Base-by-base conservation (phyloP, 371 early-diverging fungal species). In the Mucor sp. region DNA sequence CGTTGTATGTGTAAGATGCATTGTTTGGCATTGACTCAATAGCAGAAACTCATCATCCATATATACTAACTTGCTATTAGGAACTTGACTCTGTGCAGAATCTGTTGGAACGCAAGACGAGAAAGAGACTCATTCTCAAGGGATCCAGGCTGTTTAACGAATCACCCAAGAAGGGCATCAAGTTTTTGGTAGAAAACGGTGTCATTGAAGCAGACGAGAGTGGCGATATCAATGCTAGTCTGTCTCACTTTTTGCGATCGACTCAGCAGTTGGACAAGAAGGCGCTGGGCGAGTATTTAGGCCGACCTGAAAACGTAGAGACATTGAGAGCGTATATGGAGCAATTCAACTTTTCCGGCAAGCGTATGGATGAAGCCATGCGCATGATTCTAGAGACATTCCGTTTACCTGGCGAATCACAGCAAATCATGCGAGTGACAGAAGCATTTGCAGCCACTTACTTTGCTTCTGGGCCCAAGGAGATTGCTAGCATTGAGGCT, bases 361-460 rank as follows among this genome's bases (percentile, higher is more conserved):
- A 89, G 78, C 87, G 93, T 27, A 76, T 97, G 58, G 95, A 97
- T 70, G 95, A 96, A 74, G 94, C 96, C 0, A 71, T 97, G 43
- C 87, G 99, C 44, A 80, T 83, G 30, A 84, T 96, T 25, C 79
- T 98, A 11, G 91, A 90, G 65, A 86, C 90, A 11, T 98, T 98
- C 85, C 87, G 96, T 55, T 76, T 98, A 19, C 95, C 95, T 4
- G 98, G 98, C 33, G 99, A 98, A 80, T 88, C 95, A 30, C 97
- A 97, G 78, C 93, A 95, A 71, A 97, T 98, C 62, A 92, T 94
- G 65, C 87, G 98, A 21, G 92, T 97, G 30, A 86, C 98, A 62
- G 94, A 94, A 63, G 83, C 90, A 0, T 97, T 97, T 85, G 89
- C 95, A 14, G 85, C 83, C 4, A 85, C 84, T 0, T 98, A 91